phyloP scores from a whole-genome alignment of 495 filamentous ascomycete genomes.

The Penicillium cinerascens region DNA sequence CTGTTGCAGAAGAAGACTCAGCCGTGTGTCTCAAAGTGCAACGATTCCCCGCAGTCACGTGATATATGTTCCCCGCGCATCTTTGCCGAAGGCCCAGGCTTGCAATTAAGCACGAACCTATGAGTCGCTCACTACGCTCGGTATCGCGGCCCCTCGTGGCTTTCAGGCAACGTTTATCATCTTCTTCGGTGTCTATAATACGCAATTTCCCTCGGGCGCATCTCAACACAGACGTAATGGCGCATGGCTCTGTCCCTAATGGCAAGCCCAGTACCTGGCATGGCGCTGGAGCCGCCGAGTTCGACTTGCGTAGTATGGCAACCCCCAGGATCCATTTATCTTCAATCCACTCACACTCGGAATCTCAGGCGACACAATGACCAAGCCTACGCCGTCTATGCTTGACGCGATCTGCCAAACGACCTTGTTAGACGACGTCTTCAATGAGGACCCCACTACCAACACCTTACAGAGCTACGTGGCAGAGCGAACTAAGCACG shows the following conservation, averaged over 20 bases:
- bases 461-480: conserved; percentile 66
- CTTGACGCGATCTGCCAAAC: conserved; percentile 58
- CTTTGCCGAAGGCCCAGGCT: not conserved
- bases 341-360: not conserved
- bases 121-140: conserved; percentile 18
- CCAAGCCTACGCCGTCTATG: conserved; percentile 80
- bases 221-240: conserved; percentile 20
- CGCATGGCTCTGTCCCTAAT: conserved; percentile 8
- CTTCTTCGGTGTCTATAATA: not conserved
- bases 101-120: conserved; percentile 4
- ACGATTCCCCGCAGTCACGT: conserved; percentile 14
- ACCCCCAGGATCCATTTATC: conserved; percentile 12
- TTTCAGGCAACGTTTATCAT: not conserved
- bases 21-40: not conserved
- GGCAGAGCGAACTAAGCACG: conserved; percentile 66
- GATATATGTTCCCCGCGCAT: conserved; percentile 10
- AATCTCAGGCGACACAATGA: conserved; percentile 67
- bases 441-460: conserved; percentile 77
- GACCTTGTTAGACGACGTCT: conserved; percentile 77
- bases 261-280: conserved; percentile 48
- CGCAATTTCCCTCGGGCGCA: conserved; percentile 24
- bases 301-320: conserved; percentile 53
- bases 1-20: not conserved
- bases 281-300: conserved; percentile 58
- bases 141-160: conserved; percentile 14